Evolutionary conservation across 345 rosid genomes (phyloP), one percentile per base, ranked within the genome.

Genomic region (Pelargonium nanum): DNA sequence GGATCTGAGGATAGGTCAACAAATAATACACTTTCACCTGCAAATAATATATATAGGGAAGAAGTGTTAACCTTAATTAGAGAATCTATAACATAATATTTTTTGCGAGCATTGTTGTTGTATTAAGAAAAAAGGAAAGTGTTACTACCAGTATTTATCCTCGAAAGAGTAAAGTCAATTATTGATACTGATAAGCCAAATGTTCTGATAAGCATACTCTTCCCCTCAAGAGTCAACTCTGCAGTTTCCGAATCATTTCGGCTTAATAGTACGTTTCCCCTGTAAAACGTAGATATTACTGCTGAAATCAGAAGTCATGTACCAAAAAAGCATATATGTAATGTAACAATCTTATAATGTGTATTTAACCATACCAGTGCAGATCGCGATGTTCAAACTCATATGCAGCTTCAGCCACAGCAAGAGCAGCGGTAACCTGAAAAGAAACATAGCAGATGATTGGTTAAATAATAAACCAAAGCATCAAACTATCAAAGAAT

Each of bases 351-450:
- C 53, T 60, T 19, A 23, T 67, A 57, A 68, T 1, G 26, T 64
- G 57, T 12, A 44, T 44, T n/a, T 34, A 62, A 64, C 26, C 63
- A 70, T 10, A 93, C 99, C 96, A 93, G 73, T 93, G 97, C 67
- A 93, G 74, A 69, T 89, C 96, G 6, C 97, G 85, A 62, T 89
- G 96, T 74, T 93, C 99, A 15, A 93, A 93, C 76, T 87, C 97
- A 70, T 78, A 93, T 59, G 95, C 96, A 72, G 81, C 86, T 85
- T 93, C 99, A 68, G 99, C 88, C 72, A 87, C 88, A n/a, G 96
- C 99, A 57, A 93, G 66, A 59, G 83, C 97, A 76, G 81, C 86
- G 17, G 84, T 80, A 69, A 87, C 94, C 99, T 93, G 73, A 63
- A 74, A 65, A 63, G 52, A 59, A 26, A 7, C 23, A 26, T 51